Percentiles rank a stretch among this genome's conserved stretches.
phyloP scores from a whole-genome alignment of 169 alveolate species.

The Cyclospora cayetanensis region DNA sequence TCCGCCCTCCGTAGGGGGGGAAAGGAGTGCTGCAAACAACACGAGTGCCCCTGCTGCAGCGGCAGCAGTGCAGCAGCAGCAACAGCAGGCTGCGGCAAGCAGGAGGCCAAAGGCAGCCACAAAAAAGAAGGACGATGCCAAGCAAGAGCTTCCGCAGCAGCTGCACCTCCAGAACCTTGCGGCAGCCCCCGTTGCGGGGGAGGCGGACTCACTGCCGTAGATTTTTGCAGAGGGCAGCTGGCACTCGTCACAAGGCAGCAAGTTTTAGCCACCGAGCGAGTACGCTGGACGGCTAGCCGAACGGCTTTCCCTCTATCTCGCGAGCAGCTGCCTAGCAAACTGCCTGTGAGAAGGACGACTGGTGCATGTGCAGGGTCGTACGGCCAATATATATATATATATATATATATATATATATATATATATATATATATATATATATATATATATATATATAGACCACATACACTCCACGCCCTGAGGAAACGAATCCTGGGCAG shows the following conservation, averaged over 20 bases:
- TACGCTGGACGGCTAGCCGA: neutral
- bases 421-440: too few species aligned
- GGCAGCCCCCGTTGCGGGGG: conserved; percentile 23
- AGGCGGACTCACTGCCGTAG: neutral
- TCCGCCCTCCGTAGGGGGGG: neutral
- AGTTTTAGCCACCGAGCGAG: neutral
- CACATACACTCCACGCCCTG: too few species aligned
- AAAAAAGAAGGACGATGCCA: neutral
- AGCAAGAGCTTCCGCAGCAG: neutral
- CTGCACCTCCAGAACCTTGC: conserved; percentile 17
- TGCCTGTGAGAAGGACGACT: too few species aligned
- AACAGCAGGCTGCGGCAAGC: conserved; percentile 35
- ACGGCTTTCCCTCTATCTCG: conserved; percentile 1
- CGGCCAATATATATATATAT: too few species aligned
- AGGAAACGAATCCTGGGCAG: too few species aligned
- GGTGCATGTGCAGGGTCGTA: too few species aligned
- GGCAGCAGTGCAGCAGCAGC: neutral
- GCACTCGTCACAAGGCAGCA: too few species aligned
- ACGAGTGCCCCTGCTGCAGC: neutral
- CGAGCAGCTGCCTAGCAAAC: neutral
- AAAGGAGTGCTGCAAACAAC: too few species aligned
- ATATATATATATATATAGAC: too few species aligned
- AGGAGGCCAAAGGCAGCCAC: conserved; percentile 15
- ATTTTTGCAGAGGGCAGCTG: neutral
- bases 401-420: too few species aligned